Base-by-base conservation (phyloP, 1,284 basidiomycete genomes). In the Rhodotorula sp. region DNA sequence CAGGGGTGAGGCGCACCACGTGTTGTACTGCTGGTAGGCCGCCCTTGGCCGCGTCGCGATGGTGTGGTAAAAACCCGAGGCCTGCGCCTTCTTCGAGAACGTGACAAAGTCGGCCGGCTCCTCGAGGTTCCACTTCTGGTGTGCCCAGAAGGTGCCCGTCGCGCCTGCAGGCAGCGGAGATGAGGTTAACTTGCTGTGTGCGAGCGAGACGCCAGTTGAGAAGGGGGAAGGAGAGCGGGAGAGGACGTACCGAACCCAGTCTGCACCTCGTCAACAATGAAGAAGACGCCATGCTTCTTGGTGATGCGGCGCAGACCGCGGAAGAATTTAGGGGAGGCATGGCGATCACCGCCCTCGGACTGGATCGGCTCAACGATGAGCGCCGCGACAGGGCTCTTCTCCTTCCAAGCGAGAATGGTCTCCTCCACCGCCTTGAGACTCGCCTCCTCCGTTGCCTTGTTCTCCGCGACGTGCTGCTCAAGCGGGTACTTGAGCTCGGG, bases 311-410 rank as follows among this genome's bases (percentile, higher is more conserved):
- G 80, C n/a, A 87, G 80, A 19, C 79, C 80, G 57, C 82, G 82
- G 83, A 86, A 87, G 80, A 85, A 87, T 41, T 77, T 72, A 22
- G 82, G 81, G 10, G 83, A 83, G 12, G 86, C 86, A 78, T 87
- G 86, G 71, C 83, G 82, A 80, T 87, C 86, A 19, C 86, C 86
- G 22, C 85, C 85, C 77, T 85, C 85, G 29, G 83, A 83, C 66
- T 84, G 83, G 72, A 87, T 83, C 27, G 86, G 86, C 78, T 87
- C 86, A 70, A 86, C 83, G 71, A 87, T 85, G 54, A 86, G 80
- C 0, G 85, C 86, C 2, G 86, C 86, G 54, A 87, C 82, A 15
- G 39, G 39, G 1, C 84, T 69, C 1, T 84, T 69, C 80, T 80
- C 46, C 73, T 78, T 80, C 58, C 78, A 73, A 79, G 83, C 84